Base-by-base conservation (phyloP, 768 basidiomycete species). In the Leucocoprinus sp. region DNA sequence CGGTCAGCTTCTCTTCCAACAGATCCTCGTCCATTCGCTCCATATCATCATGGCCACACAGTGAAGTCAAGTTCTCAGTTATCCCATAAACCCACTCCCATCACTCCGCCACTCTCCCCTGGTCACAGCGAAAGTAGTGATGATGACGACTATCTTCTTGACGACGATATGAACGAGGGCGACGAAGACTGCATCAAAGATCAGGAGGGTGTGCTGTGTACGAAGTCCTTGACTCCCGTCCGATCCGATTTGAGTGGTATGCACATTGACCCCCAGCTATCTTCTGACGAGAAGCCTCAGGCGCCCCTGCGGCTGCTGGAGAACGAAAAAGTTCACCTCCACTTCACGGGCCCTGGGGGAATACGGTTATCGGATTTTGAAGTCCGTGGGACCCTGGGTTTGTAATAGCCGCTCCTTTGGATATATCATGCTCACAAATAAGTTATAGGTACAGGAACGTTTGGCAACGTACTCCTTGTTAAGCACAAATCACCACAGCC, bases 391-490 rank as follows among this genome's bases (percentile, higher is more conserved):
- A 81, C 86, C 26, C 47, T 54, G 26, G 50, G 51, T 48, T 18
- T 23, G 50, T 24, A 37, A 15, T 45, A 49, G 37, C 34, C 31
- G 41, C 22, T 49, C 24, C n/a, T 35, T 46, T 26, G 50, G 8
- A 38, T 27, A 12, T 4, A 8, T 21, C 39, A 37, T 50, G 39
- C 18, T 49, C 34, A 36, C 27, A 21, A 34, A 33, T 3, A 35
- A 8, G 40, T 21, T 43, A 23, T 50, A 90, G 95, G 96, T 21
- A 95, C 95, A 1, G 96, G 96, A 2, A 99, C 96, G 0, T 99
- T 99, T 64, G 96, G 81, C 38, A 80, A 88, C 47, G 96, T 99
- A 12, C 70, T 97, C 29, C 75, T 98, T 2, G 93, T 96, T 29
- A 83, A 89, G 45, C 79, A 89, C 52, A 71, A 79, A 23, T 66